Conservation (phyloP, 768 basidiomycete genomes). For the Lactifluus piperatus region DNA sequence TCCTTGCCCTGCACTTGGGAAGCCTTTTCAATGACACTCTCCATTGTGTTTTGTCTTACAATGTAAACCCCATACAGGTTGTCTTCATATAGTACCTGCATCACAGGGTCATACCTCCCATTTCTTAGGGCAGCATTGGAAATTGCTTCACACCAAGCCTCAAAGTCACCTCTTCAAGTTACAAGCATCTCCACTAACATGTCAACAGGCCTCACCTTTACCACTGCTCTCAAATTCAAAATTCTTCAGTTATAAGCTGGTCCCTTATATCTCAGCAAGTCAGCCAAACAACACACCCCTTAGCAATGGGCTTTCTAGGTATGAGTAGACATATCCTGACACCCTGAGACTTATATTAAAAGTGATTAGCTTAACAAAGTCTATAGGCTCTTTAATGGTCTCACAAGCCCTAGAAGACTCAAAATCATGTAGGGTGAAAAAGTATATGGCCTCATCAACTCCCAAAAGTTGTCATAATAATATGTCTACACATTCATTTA, state of each 20-base stretch:
- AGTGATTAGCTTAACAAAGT: background rate
- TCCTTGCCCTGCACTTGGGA: constrained; percentile 5
- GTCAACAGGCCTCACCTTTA: background rate
- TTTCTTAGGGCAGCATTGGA: background rate
- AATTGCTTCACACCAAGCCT: background rate
- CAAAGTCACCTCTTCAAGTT: background rate
- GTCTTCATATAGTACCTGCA: background rate
- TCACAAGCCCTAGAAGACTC: background rate
- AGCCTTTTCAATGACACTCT: background rate
- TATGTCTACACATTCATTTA: background rate
- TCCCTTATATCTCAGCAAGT: background rate
- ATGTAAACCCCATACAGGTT: background rate
- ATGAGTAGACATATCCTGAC: background rate
- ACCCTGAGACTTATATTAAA: background rate
- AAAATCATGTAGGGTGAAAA: background rate
- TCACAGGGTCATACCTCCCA: background rate
- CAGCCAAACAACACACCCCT: background rate
- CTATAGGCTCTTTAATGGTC: background rate
- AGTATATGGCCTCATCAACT: background rate
- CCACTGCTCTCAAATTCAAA: background rate
- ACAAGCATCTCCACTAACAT: background rate
- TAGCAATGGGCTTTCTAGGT: background rate
- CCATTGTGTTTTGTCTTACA: background rate
- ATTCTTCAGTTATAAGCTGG: background rate
- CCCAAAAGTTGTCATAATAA: background rate